These are phyloP conservation scores for Penicillium psychrofluorescens DNA, from an alignment of 495 filamentous ascomycete species.

Conservation along the genomic window DNA sequence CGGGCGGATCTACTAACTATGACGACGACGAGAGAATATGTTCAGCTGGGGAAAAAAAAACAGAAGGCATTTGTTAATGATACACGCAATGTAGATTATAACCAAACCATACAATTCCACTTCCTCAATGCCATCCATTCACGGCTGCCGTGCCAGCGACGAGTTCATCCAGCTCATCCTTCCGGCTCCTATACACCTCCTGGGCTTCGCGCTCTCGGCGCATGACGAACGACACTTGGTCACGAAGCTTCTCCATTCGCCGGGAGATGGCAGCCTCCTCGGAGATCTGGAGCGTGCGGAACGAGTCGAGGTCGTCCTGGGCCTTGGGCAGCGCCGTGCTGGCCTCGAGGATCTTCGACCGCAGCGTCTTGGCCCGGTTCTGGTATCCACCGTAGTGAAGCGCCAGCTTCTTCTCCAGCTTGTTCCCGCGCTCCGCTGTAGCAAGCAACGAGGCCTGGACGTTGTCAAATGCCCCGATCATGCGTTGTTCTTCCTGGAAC, in stretches of 20 bases:
- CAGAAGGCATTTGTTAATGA: too few species aligned
- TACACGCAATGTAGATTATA: neutral
- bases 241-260: slow-evolving; percentile 66
- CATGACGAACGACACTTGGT: slow-evolving; percentile 77
- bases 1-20: too few species aligned
- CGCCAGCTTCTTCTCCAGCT: slow-evolving; percentile 88
- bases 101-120: neutral
- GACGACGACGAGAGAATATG: too few species aligned
- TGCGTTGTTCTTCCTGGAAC: slow-evolving; percentile 40
- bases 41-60: too few species aligned
- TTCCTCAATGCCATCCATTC: slow-evolving; percentile 39
- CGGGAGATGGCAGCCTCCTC: slow-evolving; percentile 69
- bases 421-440: slow-evolving; percentile 71
- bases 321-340: slow-evolving; percentile 69
- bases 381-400: slow-evolving; percentile 86
- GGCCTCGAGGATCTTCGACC: slow-evolving; percentile 74
- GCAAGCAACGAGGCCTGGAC: slow-evolving; percentile 63
- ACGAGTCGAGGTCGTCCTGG: slow-evolving; percentile 62
- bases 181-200: slow-evolving; percentile 68
- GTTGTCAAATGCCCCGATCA: slow-evolving; percentile 39
- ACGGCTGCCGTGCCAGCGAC: slow-evolving; percentile 27
- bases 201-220: slow-evolving; percentile 85
- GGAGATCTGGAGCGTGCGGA: slow-evolving; percentile 64
- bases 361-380: slow-evolving; percentile 72
- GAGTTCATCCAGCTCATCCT: slow-evolving; percentile 69